Evolutionary conservation across 202 grass and related monocot genomes (phyloP), one percentile per base, ranked within the genome.

Genomic region (Bolboschoenoplectus hybrid): DNA sequence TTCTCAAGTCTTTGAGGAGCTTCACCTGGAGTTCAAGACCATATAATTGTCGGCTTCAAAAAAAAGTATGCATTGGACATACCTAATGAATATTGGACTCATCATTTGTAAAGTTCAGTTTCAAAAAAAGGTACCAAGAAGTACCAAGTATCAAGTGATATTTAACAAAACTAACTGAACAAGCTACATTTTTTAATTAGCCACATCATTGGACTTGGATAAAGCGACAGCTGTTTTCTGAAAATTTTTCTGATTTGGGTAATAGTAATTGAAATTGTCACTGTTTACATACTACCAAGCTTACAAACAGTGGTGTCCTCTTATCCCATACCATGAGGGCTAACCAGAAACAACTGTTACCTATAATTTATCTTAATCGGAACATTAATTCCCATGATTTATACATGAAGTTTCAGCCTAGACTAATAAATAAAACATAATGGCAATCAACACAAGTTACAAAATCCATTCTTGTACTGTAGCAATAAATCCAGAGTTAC

Each of bases 1-100:
- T 12, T 69, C 51, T 84, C 65, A 69, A 39, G 56, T 84, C 82
- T 43, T 69, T 67, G 2, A 69, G 82, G 82, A 57, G 61, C 34
- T 84, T 84, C 2, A 69, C 63, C 82, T 84, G 32, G 35, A 55
- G n/a, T 56, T 40, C 14, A 69, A 43, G 7, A 71, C 12, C 8
- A 14, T 41, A 41, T 9, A 69, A 70, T 69, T 40, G 12, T 70
- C 52, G 67, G 43, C 12, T n/a, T 67, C 16, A 35, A n/a, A 13
- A 63, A 78, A 34, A n/a, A 11, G 11, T 66, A 81, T 20, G 11
- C 47, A 76, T 51, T 52, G n/a, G 50, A 50, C 14, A 32, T 53
- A 49, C 73, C 49, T 77, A 77, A 52, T 55, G 12, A 11, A 71
- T n/a, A 19, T 19, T 55, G 38, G 9, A 56, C 26, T 77, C 32